phyloP scores from a whole-genome alignment of 805 yeast genomes.

The Saccharomycopsis fermentans region DNA sequence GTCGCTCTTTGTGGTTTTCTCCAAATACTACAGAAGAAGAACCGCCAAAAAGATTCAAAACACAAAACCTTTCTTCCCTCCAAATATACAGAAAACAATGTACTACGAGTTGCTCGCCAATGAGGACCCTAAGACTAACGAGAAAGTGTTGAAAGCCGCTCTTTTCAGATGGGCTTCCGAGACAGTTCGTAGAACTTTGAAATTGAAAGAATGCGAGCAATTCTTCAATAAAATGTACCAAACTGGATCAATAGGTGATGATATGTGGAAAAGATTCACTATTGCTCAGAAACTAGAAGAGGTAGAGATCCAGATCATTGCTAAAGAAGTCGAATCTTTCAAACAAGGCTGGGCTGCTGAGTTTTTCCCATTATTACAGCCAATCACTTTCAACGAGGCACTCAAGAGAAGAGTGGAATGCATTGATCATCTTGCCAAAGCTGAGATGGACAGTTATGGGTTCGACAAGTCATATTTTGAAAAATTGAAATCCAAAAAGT shows the following conservation, averaged over 20 bases:
- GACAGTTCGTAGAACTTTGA: conserved; percentile 72
- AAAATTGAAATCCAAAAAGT: not conserved
- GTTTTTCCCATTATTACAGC: conserved; percentile 72
- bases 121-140: conserved; percentile 55
- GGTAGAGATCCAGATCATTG: conserved; percentile 66
- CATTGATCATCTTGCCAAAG: conserved; percentile 30
- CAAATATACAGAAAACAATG: conserved; percentile 54
- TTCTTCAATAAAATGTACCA: conserved; percentile 65
- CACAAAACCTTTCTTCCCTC: conserved; percentile 65
- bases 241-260: conserved; percentile 87
- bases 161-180: conserved; percentile 71
- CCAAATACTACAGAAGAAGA: conserved; percentile 54
- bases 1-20: conserved; percentile 56
- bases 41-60: conserved; percentile 38
- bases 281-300: conserved; percentile 73
- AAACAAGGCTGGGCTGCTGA: conserved; percentile 75
- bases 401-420: conserved; percentile 58
- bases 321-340: conserved; percentile 59
- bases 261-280: conserved; percentile 67
- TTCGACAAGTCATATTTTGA: not conserved
- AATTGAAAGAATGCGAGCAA: conserved; percentile 69
- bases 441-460: conserved; percentile 28
- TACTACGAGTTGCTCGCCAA: conserved; percentile 49
- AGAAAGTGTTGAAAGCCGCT: conserved; percentile 64
- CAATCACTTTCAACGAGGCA: conserved; percentile 87